These are phyloP conservation scores for Mycosarcoma mackinlayi DNA, from an alignment of 1,284 basidiomycete species.

Conservation along the genomic window DNA sequence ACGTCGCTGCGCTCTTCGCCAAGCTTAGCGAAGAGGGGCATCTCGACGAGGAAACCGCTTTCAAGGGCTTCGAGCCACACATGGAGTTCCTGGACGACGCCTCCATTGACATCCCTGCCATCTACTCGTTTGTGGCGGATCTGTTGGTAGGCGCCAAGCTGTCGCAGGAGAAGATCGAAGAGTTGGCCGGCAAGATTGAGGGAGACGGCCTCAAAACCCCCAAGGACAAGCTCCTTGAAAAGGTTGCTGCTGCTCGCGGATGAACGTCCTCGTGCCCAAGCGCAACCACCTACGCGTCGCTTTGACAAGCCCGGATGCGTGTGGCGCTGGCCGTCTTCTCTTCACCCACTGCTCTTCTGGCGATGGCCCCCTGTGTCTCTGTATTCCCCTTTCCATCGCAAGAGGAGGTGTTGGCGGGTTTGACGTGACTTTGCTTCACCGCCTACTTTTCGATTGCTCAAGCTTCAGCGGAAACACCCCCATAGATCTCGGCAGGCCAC, in stretches of 20 bases:
- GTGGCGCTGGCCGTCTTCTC: conserved; percentile 12
- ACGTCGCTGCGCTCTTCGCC: conserved; percentile 64
- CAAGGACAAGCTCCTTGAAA: conserved; percentile 65
- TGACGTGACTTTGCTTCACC: not conserved
- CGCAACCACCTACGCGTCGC: conserved; percentile 42
- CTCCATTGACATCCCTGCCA: conserved; percentile 87
- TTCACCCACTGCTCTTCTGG: conserved; percentile 2
- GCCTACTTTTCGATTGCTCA: conserved; percentile 2
- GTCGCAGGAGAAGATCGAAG: conserved; percentile 60
- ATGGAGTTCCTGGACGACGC: conserved; percentile 86
- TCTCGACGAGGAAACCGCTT: conserved; percentile 72
- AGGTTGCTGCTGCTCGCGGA: conserved; percentile 55
- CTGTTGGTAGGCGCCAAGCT: conserved; percentile 54
- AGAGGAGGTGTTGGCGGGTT: conserved; percentile 1
- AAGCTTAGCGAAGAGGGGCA: conserved; percentile 52
- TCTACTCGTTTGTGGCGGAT: conserved; percentile 78
- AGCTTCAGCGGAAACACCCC: conserved; percentile 29
- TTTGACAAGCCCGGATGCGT: conserved; percentile 8
- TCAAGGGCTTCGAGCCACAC: conserved; percentile 75
- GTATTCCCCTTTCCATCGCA: conserved; percentile 26
- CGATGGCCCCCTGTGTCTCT: conserved; percentile 23
- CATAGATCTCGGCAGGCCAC: conserved; percentile 35
- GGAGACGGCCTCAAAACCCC: conserved; percentile 65
- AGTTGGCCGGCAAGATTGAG: conserved; percentile 61
- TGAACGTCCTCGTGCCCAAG: conserved; percentile 10